Evolutionary conservation across 176 grass and related monocot species (phyloP), one percentile per base, ranked within the genome.

Genomic region (Canna indica): DNA sequence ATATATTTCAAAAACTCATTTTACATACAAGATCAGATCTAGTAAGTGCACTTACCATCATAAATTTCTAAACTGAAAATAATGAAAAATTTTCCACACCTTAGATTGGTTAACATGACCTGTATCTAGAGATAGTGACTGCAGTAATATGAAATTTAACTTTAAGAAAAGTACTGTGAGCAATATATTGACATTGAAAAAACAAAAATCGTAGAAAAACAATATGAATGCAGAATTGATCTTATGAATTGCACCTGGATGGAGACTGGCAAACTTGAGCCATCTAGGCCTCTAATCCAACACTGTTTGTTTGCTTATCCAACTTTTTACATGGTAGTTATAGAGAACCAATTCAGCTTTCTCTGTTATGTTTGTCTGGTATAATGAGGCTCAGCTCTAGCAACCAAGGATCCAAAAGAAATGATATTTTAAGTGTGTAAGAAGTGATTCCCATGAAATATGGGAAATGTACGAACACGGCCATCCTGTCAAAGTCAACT

Each of bases 321-420:
- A 63, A 63, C 26, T 63, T 29, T 63, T 63, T 63, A 63, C 59
- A 63, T 63, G 59, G 59, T 63, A 63, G 14, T 63, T 11, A 1
- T 12, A 63, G 28, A 63, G 59, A 16, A 63, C 30, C 59, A 63
- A 33, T 63, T 59, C 24, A 59, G 56, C 22, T 59, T 61, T 29
- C 59, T 63, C 15, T 16, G 30, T 29, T 34, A 63, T 63, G 28
- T 7, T 63, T 33, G 59, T 63, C 30, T 13, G 15, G 13, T 33
- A 63, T 28, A 62, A 63, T 63, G 29, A 63, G 29, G 33, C 59
- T 63, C n/a, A 18, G 30, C 28, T 63, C 8, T 30, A 59, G 56
- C 26, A 59, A 59, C 29, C 8, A 28, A 59, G n/a, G 56, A 59
- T 29, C 27, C 11, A 60, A 60, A 60, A 14, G 15, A 60, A 28